These are phyloP conservation scores for Pythium diclinum DNA, from an alignment of 352 stramenopile species.

Conservation along the genomic window DNA sequence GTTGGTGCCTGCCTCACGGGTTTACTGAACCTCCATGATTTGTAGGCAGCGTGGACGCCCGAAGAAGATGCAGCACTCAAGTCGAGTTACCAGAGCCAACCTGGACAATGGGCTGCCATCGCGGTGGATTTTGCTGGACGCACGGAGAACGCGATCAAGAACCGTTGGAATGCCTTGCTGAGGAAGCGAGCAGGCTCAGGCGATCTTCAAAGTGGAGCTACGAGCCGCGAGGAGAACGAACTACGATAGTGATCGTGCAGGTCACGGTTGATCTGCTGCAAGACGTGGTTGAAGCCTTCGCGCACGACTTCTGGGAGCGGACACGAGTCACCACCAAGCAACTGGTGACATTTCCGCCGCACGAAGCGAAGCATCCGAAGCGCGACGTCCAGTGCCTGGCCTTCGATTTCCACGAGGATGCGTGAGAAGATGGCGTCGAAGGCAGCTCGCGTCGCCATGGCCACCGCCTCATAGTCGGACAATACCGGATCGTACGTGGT, in stretches of 20 bases:
- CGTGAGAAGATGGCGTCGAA: conserved; percentile 79
- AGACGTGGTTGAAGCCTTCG: conserved; percentile 56
- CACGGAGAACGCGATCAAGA: conserved; percentile 66
- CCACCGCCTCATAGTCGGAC: background rate
- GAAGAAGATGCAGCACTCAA: conserved; percentile 43
- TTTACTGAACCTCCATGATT: background rate
- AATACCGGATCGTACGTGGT: conserved; percentile 7
- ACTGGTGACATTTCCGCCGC: conserved; percentile 49
- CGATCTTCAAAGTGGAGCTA: conserved; percentile 42
- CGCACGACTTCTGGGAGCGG: conserved; percentile 1
- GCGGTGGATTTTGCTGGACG: conserved; percentile 43
- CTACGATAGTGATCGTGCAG: conserved; percentile 47
- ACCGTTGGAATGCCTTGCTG: conserved; percentile 47
- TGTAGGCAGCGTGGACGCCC: conserved; percentile 46
- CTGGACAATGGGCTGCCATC: conserved; percentile 48
- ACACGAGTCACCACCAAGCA: background rate
- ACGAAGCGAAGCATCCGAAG: conserved; percentile 72
- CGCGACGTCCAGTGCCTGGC: conserved; percentile 44
- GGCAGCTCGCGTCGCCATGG: conserved; percentile 2
- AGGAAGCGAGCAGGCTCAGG: background rate
- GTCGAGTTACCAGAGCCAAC: conserved; percentile 25
- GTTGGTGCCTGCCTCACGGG: background rate
- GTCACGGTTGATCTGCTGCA: conserved; percentile 60
- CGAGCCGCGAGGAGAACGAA: conserved; percentile 32
- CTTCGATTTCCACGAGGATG: conserved; percentile 70